These are phyloP conservation scores for Eudorina sp. DNA, from an alignment of 139 green algal genomes.

Conservation along the genomic window DNA sequence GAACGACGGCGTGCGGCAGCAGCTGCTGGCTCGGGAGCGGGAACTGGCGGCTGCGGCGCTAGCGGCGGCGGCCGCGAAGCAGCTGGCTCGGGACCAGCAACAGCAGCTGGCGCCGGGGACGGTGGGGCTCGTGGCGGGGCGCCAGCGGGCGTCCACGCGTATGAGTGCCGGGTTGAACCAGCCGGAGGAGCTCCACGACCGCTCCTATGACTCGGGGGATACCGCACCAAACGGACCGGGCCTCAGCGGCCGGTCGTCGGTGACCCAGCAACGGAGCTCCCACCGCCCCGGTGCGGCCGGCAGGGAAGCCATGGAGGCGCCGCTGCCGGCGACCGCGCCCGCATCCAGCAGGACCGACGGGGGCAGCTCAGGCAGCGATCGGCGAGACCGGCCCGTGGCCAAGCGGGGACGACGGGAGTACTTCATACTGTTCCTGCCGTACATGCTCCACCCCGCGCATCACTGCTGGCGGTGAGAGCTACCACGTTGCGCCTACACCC, in stretches of 20 bases:
- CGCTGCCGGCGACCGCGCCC: neutral
- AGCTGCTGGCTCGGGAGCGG: neutral
- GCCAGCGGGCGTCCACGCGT: neutral
- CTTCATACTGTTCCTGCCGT: slow-evolving; percentile 45
- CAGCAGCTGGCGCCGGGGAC: neutral
- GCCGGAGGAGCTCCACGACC: neutral
- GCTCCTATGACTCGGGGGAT: neutral
- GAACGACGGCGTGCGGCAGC: neutral
- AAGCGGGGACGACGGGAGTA: neutral
- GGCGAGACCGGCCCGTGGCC: neutral
- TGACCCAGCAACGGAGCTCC: neutral
- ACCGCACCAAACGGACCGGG: too few species aligned
- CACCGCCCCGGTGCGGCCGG: neutral
- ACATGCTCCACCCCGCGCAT: slow-evolving; percentile 38
- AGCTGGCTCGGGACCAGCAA: neutral
- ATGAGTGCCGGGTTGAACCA: neutral
- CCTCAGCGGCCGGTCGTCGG: too few species aligned
- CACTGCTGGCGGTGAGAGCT: slow-evolving; percentile 28
- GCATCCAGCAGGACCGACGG: neutral
- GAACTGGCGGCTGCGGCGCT: neutral
- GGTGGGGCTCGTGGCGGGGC: neutral
- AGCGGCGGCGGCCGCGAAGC: neutral
- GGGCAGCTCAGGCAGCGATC: neutral
- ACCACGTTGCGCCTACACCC: too few species aligned
- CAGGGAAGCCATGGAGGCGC: neutral